Base-by-base conservation (phyloP, 1,139 yeast species). In the Yarrowia galli region DNA sequence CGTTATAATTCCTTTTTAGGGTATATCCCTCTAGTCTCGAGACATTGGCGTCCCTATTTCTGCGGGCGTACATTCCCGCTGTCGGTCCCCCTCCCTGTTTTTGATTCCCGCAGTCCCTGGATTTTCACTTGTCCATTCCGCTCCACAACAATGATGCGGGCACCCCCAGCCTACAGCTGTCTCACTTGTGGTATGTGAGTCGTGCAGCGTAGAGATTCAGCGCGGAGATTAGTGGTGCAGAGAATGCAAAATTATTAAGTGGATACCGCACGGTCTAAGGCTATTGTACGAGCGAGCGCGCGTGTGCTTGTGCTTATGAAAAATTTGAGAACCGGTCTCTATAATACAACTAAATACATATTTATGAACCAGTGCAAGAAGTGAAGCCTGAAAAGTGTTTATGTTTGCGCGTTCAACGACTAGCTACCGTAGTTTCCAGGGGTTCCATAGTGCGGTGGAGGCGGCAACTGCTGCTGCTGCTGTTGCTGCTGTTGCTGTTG, bases 301-400 rank as follows among this genome's bases (percentile, higher is more conserved):
- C n/a, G n/a, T n/a, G n/a, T n/a, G n/a, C n/a, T n/a, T 23, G 48
- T n/a, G 13, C 22, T 12, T 25, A 15, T 46, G 51, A 46, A 32
- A 48, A 45, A 45, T 45, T 83, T 85, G 77, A 84, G 85, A 78
- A 77, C 79, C 69, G 82, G 93, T 67, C 98, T 98, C 1, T 98
- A 95, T 79, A 95, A 95, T 79, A 93, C 95, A 77, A 87, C 87
- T 72, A 83, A 98, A 74, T 95, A 91, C 72, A 82, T 92, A 72
- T 85, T 84, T 69, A 97, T 92, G 77, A 82, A 79, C 40, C 86
- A 84, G 70, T 97, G 89, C 71, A 78, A 90, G 66, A 84, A 87
- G 73, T 78, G 92, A 66, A 95, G 98, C 79, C 74, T 75, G 82
- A 67, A 60, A 9, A 18, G 45, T 18, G 45, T 18, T 20, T 71